Conservation (phyloP, 495 filamentous ascomycete species). For the Symbiotaphrina buchneri region DNA sequence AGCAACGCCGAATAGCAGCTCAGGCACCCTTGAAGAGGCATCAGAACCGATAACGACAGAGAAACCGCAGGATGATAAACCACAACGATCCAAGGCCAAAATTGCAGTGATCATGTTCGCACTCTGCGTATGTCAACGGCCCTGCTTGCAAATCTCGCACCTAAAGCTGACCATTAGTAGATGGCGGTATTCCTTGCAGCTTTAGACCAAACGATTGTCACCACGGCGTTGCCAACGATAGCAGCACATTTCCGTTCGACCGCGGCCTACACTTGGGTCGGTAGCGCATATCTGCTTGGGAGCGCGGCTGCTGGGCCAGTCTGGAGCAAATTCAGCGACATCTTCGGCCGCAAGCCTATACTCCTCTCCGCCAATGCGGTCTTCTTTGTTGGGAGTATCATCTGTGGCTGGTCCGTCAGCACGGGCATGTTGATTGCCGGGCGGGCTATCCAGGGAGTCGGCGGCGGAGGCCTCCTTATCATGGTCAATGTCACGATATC, state of each 20-base stretch:
- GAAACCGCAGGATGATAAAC: too few species aligned
- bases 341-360: constrained; percentile 68
- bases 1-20: too few species aligned
- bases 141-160: not conserved
- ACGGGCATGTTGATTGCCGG: constrained; percentile 58
- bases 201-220: constrained; percentile 16
- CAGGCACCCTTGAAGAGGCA: too few species aligned
- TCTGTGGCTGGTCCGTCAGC: constrained; percentile 41
- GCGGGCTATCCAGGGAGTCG: constrained; percentile 61
- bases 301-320: constrained; percentile 7
- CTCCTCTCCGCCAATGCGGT: constrained; percentile 28
- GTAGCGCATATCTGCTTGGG: constrained; percentile 17
- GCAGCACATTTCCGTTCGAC: constrained; percentile 18
- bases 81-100: too few species aligned
- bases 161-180: constrained; percentile 8
- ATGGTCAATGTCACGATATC: constrained; percentile 42
- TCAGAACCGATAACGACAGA: too few species aligned
- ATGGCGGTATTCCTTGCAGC: constrained; percentile 3
- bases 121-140: constrained; percentile 1
- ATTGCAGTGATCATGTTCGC: constrained; percentile 3
- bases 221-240: constrained; percentile 28
- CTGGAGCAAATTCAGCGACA: constrained; percentile 25
- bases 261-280: constrained; percentile 30
- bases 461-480: constrained; percentile 60
- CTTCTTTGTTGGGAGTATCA: constrained; percentile 37